phyloP scores from a whole-genome alignment of 208 protist species.

The Leishmania tarentolae region DNA sequence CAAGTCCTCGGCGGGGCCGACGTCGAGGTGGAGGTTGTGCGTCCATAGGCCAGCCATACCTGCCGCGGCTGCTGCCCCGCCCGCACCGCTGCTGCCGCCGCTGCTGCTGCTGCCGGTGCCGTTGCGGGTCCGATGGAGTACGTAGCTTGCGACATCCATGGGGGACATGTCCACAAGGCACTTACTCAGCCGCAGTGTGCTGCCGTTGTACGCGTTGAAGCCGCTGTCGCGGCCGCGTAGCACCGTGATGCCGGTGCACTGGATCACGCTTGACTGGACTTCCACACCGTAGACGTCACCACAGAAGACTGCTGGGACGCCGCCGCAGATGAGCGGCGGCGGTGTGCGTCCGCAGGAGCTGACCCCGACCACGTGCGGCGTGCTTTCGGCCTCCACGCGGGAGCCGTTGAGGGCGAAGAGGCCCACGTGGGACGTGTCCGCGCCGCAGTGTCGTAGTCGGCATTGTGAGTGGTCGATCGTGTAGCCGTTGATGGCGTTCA shows the following conservation, averaged over 20 bases:
- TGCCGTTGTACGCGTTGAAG: constrained; percentile 63
- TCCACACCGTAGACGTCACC: constrained; percentile 69
- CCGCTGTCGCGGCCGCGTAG: constrained; percentile 53
- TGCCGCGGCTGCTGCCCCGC: not conserved
- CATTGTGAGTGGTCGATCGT: constrained; percentile 55
- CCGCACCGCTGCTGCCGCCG: not conserved
- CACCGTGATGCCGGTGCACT: constrained; percentile 51
- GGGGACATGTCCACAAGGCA: constrained; percentile 55
- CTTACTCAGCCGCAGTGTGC: constrained; percentile 29
- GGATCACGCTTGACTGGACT: constrained; percentile 44
- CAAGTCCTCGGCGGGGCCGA: not conserved
- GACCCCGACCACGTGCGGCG: constrained; percentile 48
- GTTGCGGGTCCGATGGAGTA: constrained; percentile 10
- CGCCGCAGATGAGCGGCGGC: constrained; percentile 41
- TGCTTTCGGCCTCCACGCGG: constrained; percentile 25
- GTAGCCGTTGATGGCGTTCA: constrained; percentile 73
- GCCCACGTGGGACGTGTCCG: constrained; percentile 60
- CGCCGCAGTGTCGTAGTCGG: constrained; percentile 50
- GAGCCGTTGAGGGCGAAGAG: constrained; percentile 65
- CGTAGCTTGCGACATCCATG: constrained; percentile 17
- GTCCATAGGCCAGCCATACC: not conserved
- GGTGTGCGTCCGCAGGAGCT: constrained; percentile 22
- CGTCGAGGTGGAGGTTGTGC: constrained; percentile 6
- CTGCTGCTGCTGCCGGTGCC: not conserved
- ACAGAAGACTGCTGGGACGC: constrained; percentile 45